Conservation (phyloP, 108 stramenopile species). For the Conticribra guillardii region DNA sequence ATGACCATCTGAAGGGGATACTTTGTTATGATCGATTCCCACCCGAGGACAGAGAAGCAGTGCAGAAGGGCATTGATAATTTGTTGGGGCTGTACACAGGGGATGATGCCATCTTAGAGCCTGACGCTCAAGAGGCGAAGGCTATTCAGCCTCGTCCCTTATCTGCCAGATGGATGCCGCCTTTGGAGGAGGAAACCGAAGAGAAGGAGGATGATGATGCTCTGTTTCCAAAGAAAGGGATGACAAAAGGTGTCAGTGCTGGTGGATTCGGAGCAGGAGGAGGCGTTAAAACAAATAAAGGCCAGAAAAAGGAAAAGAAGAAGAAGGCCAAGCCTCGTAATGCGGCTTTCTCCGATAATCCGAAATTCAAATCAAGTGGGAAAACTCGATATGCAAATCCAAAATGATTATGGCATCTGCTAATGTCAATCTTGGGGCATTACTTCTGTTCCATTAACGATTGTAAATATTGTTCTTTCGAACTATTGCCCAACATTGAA, state of each 20-base stretch:
- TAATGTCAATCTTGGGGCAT: too few relatives aligned
- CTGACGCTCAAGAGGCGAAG: constrained; percentile 12
- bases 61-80: constrained; percentile 29
- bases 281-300: constrained; percentile 6
- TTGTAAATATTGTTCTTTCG: too few relatives aligned
- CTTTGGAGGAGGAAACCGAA: constrained; percentile 22
- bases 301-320: constrained; percentile 16
- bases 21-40: constrained; percentile 38
- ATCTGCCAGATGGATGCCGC: constrained; percentile 33
- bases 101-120: constrained; percentile 23
- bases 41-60: constrained; percentile 35
- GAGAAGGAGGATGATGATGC: background rate
- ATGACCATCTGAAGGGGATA: constrained; percentile 50
- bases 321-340: constrained; percentile 20
- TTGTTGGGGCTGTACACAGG: constrained; percentile 35
- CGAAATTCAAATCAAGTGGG: too few relatives aligned
- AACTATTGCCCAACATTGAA: too few relatives aligned
- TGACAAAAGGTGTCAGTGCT: background rate
- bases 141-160: constrained; percentile 26
- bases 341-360: constrained; percentile 7
- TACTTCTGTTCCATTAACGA: too few relatives aligned
- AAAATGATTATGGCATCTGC: too few relatives aligned
- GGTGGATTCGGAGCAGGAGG: constrained; percentile 22
- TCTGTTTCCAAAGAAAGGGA: too few relatives aligned
- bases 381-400: too few relatives aligned